Evolutionary conservation across 371 early-diverging fungal species (phyloP).

Genomic region (Mucor mucedo): DNA sequence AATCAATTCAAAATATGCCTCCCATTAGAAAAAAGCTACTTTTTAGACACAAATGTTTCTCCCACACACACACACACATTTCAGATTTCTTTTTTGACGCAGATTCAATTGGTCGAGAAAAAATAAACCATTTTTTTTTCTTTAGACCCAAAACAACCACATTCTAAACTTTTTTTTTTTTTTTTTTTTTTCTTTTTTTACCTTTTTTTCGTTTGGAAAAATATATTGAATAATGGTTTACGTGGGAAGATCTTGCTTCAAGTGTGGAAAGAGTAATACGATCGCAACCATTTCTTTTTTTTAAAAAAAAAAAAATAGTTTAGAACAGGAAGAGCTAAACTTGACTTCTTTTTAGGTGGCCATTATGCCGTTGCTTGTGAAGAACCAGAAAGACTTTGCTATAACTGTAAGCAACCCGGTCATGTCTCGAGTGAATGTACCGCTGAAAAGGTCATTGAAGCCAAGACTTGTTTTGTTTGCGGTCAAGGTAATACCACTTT

Average conservation of each 20-base stretch:
- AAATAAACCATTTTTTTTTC: too few relatives aligned
- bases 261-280: constrained; percentile 59
- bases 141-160: too few relatives aligned
- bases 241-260: constrained; percentile 56
- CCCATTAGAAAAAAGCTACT: neutral
- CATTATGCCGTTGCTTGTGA: constrained; percentile 58
- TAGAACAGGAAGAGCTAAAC: neutral
- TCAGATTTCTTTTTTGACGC: too few relatives aligned
- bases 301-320: too few relatives aligned
- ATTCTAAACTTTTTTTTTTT: neutral
- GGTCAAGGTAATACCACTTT: constrained; percentile 56
- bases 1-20: neutral
- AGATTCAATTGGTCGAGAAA: too few relatives aligned
- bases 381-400: constrained; percentile 59
- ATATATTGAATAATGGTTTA: constrained; percentile 39
- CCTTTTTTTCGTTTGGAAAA: neutral
- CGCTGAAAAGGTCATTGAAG: constrained; percentile 54
- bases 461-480: constrained; percentile 66
- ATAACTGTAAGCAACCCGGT: constrained; percentile 66
- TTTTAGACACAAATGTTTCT: too few relatives aligned
- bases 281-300: neutral
- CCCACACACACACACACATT: too few relatives aligned
- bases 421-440: constrained; percentile 64
- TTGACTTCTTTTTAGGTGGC: constrained; percentile 36
- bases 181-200: constrained; percentile 1